Evolutionary conservation across 331 rosid species (phyloP).

Genomic region (Acacia pycnantha): DNA sequence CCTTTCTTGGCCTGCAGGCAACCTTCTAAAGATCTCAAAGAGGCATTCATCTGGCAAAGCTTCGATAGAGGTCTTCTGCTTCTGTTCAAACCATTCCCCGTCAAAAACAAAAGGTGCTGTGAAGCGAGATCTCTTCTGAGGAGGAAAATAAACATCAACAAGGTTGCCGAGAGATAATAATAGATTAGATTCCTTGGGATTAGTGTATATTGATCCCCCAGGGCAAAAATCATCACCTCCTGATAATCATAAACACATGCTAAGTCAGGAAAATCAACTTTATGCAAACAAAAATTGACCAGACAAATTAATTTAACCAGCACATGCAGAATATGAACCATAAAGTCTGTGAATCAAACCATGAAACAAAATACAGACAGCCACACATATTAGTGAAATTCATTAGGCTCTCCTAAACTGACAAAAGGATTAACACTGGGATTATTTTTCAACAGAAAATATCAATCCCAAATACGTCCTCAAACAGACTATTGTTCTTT

Average conservation of each 20-base stretch:
- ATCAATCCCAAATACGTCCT: conserved; percentile 1
- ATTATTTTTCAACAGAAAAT: conserved; percentile 18
- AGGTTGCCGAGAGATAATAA: conserved; percentile 66
- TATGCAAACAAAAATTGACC: not conserved
- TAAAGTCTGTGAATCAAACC: not conserved
- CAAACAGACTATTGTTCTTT: not conserved
- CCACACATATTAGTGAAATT: not conserved
- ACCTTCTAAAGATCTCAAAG: conserved; percentile 84
- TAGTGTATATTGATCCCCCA: conserved; percentile 66
- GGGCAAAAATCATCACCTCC: conserved; percentile 74
- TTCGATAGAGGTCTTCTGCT: conserved; percentile 69
- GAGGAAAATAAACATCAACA: conserved; percentile 76
- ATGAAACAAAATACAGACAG: conserved; percentile 5
- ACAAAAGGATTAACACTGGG: not conserved
- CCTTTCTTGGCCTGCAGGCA: conserved; percentile 79
- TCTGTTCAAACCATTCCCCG: conserved; percentile 59
- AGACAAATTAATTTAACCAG: not conserved
- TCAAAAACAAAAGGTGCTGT: conserved; percentile 60
- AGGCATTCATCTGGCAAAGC: conserved; percentile 89
- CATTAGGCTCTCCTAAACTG: conserved; percentile 6
- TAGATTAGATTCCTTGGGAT: conserved; percentile 78
- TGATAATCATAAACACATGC: conserved; percentile 34
- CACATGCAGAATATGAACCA: not conserved
- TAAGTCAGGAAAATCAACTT: conserved; percentile 28
- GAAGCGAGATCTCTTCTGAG: conserved; percentile 86